Evolutionary conservation across 225 moss, liverwort and hornwort species (phyloP), one percentile per base, ranked within the genome.

Genomic region (Sphagnum contortum): DNA sequence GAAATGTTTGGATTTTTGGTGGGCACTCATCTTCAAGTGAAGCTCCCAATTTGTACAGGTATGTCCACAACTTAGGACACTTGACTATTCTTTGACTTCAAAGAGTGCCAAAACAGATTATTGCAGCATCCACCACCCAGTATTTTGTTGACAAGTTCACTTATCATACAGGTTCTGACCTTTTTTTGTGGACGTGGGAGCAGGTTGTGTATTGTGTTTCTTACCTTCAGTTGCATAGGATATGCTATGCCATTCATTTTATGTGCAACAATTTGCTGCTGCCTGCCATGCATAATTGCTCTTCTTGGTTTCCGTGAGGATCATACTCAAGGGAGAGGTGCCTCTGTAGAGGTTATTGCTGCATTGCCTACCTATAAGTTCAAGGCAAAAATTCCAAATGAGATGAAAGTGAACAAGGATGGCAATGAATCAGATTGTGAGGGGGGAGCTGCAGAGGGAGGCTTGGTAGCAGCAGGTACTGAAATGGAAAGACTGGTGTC

Each of bases 241-340:
- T 80, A 84, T 50, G 80, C 83, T 2, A 80, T 80, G 83, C 80
- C 83, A 12, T 84, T 84, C 57, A 80, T 84, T 68, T 61, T 84
- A 68, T 84, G 80, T 57, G 80, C 83, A 44, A 80, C 83, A 3
- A 84, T 80, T 54, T 81, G 84, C 64, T 84, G 84, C 71, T 84
- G 84, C 70, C 66, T 84, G 73, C 84, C 84, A 49, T 84, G 81
- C 71, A 81, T 84, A 71, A 81, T 84, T 64, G 84, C 78, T 14
- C 68, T 78, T 64, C 69, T 84, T 59, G 80, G 80, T 57, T 78
- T 84, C 60, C 81, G 75, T 14, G 81, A 78, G 71, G 78, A 81
- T 51, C 71, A 66, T 14, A 84, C 65, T 66, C 78, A 78, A 75
- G 58, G 68, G 6, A 63, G 75, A 56, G 84, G 84, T 8, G 81